Percentiles rank a stretch among this genome's conserved stretches.
These are phyloP conservation scores for Tolypocladium amazonense DNA, from an alignment of 2,329 filamentous ascomycete genomes.

Conservation along the genomic window DNA sequence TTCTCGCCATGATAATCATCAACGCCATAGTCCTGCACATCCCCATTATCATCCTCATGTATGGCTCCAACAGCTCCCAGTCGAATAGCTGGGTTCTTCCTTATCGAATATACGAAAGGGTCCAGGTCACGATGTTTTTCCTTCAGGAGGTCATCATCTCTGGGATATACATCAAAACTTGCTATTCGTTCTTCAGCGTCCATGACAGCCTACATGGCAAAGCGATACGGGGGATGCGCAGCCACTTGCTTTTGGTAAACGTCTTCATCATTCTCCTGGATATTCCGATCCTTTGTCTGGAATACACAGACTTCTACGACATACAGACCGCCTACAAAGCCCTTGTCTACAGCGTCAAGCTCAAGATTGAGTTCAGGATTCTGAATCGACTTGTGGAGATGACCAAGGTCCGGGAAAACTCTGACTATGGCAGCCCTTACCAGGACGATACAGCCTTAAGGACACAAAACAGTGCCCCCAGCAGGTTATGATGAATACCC, in stretches of 20 bases:
- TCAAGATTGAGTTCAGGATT: constrained; percentile 22
- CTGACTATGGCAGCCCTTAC: background rate
- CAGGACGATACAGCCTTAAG: background rate
- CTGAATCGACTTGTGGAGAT: constrained; percentile 20
- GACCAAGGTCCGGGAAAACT: background rate
- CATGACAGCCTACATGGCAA: constrained; percentile 16
- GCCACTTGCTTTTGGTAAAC: constrained; percentile 30
- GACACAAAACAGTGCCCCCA: background rate
- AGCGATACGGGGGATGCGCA: constrained; percentile 7
- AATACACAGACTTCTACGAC: constrained; percentile 16
- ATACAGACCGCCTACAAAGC: constrained; percentile 20
- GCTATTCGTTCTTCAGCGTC: constrained; percentile 32
- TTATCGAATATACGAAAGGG: constrained; percentile 36
- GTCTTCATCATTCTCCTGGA: constrained; percentile 29
- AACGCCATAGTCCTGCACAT: constrained; percentile 42
- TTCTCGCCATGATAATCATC: constrained; percentile 45
- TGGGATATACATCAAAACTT: constrained; percentile 39
- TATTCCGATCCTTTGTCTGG: constrained; percentile 18
- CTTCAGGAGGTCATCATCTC: constrained; percentile 43
- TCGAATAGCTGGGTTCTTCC: constrained; percentile 5
- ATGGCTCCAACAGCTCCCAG: constrained; percentile 29
- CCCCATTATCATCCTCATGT: constrained; percentile 44
- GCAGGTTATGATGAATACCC: background rate
- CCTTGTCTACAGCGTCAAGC: constrained; percentile 20
- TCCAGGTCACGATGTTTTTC: constrained; percentile 43